Conservation (phyloP, 441 rosid genomes). For the Gossypium davidsonii region DNA sequence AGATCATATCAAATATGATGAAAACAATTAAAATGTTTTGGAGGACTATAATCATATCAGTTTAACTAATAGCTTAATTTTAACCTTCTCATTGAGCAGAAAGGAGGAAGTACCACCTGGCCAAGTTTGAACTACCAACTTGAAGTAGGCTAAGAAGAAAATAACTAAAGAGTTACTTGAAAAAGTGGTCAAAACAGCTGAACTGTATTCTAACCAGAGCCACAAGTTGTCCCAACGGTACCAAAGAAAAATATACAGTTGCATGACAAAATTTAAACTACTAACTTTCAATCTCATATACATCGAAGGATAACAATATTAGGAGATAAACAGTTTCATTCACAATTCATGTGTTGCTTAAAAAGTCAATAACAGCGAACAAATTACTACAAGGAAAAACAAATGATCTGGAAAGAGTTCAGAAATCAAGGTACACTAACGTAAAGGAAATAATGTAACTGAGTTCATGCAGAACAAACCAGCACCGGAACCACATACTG, state of each 20-base stretch:
- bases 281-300: background rate
- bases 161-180: background rate
- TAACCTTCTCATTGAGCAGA: background rate
- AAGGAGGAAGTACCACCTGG: background rate
- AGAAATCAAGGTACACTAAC: background rate
- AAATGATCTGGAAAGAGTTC: background rate
- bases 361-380: background rate
- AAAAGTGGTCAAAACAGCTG: background rate
- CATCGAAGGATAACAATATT: background rate
- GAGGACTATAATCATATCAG: background rate
- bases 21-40: background rate
- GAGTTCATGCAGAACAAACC: background rate
- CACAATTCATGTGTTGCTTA: background rate
- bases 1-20: background rate
- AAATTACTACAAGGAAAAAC: background rate
- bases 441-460: background rate
- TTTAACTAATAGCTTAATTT: background rate
- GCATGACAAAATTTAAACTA: background rate
- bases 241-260: background rate
- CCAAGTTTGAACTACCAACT: background rate
- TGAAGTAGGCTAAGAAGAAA: background rate
- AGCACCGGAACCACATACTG: background rate
- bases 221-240: background rate
- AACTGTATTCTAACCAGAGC: background rate
- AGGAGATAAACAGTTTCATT: background rate